These are phyloP conservation scores for Phoenix dactylifera DNA, from an alignment of 176 grass and related monocot genomes.

Conservation along the genomic window DNA sequence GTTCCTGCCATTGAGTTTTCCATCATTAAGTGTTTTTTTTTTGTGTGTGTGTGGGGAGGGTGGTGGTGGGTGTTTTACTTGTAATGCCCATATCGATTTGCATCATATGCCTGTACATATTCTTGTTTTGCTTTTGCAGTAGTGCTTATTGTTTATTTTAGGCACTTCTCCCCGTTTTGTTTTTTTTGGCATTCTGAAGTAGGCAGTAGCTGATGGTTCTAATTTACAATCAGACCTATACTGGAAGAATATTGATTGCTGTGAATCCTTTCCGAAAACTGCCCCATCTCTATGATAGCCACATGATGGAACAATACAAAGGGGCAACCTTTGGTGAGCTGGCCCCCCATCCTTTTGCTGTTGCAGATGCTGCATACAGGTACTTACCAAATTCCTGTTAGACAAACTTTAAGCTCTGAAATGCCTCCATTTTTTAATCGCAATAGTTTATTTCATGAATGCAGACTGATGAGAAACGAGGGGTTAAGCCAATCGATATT, in stretches of 20 bases:
- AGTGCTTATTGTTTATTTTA: too few relatives aligned
- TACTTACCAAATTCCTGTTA: conserved; percentile 23
- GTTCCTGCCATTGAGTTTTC: neutral
- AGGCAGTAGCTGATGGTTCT: too few relatives aligned
- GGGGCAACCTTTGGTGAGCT: conserved; percentile 90
- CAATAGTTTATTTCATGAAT: too few relatives aligned
- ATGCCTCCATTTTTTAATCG: neutral
- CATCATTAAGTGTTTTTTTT: neutral
- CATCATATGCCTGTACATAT: too few relatives aligned
- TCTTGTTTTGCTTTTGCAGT: too few relatives aligned
- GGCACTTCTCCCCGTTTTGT: too few relatives aligned
- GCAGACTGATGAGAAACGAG: conserved; percentile 14
- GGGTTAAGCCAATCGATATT: conserved; percentile 26
- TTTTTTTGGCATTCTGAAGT: too few relatives aligned
- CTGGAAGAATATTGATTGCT: conserved; percentile 94
- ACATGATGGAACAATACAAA: conserved; percentile 99
- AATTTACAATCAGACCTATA: conserved; percentile 57
- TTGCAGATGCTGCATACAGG: conserved; percentile 95
- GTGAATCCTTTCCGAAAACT: conserved; percentile 96
- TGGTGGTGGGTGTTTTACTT: neutral
- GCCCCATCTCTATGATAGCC: conserved; percentile 87
- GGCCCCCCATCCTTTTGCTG: conserved; percentile 89
- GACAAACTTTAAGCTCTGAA: neutral
- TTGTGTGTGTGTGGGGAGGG: neutral
- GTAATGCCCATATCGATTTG: neutral